Conservation (phyloP, 441 rosid species). For the Kokia cookei region DNA sequence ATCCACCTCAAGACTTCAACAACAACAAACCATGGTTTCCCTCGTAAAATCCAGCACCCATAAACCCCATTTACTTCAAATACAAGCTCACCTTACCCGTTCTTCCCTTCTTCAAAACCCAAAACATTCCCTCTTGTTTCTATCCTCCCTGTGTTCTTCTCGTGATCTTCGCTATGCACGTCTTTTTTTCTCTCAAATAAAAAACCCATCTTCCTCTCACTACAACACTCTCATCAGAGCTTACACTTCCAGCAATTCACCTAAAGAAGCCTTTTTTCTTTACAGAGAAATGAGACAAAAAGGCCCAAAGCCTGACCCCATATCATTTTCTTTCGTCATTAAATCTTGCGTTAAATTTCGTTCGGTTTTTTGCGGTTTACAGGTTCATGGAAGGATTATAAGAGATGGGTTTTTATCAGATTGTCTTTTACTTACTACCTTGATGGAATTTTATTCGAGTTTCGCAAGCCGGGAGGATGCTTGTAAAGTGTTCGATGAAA, state of each 20-base stretch:
- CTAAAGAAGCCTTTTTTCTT: conserved; percentile 45
- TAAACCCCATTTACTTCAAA: conserved; percentile 49
- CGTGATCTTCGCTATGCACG: conserved; percentile 38
- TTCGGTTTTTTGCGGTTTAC: conserved; percentile 40
- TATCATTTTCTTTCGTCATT: conserved; percentile 52
- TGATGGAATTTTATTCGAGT: conserved; percentile 56
- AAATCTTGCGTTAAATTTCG: conserved; percentile 43
- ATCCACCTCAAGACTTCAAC: background rate
- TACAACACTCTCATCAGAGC: conserved; percentile 71
- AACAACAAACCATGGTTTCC: conserved; percentile 27
- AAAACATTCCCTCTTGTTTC: conserved; percentile 37
- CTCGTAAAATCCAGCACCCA: conserved; percentile 49
- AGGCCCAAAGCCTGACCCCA: conserved; percentile 31
- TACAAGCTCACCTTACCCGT: conserved; percentile 56
- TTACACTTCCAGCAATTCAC: conserved; percentile 39
- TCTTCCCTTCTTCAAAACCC: conserved; percentile 40
- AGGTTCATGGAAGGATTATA: conserved; percentile 60
- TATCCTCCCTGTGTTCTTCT: conserved; percentile 44
- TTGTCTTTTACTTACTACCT: conserved; percentile 50
- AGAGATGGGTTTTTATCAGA: conserved; percentile 61
- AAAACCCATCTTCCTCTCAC: conserved; percentile 40
- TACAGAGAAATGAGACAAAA: conserved; percentile 38
- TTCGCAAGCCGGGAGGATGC: conserved; percentile 30
- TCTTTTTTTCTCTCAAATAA: conserved; percentile 42
- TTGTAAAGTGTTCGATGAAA: conserved; percentile 69